A percentile compares a stretch with the other conserved stretches of the same genome.
Conservation (phyloP, 805 yeast genomes). For the Wickerhamiella australiensis region DNA sequence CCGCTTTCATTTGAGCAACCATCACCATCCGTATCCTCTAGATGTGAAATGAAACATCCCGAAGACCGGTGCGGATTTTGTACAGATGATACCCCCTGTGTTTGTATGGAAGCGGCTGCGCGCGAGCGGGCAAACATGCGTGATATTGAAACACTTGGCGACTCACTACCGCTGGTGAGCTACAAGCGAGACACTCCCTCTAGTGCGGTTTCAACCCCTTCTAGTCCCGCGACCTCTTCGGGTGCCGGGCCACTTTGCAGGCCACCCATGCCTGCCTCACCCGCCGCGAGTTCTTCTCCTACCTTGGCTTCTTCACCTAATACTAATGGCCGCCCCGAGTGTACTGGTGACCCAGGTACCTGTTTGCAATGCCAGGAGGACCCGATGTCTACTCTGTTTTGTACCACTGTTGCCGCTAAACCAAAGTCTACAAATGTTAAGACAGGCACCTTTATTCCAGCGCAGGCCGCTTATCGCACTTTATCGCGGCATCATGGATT, state of each 20-base stretch:
- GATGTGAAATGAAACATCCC: slow-evolving; percentile 15
- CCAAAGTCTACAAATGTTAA: slow-evolving; percentile 17
- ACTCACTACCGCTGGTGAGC: background rate
- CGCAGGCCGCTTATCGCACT: slow-evolving; percentile 82
- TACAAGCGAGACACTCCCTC: slow-evolving; percentile 21
- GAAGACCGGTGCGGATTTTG: slow-evolving; percentile 84
- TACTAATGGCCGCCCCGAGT: slow-evolving; percentile 29
- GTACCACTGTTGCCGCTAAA: slow-evolving; percentile 64
- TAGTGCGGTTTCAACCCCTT: background rate
- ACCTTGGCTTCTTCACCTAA: no score
- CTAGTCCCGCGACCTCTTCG: background rate
- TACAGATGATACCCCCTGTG: slow-evolving; percentile 82
- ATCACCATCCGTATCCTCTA: slow-evolving; percentile 12
- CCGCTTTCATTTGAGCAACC: background rate
- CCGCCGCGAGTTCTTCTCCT: background rate
- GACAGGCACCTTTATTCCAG: slow-evolving; percentile 52
- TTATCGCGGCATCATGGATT: slow-evolving; percentile 72
- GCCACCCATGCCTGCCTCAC: background rate
- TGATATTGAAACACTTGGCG: slow-evolving; percentile 22
- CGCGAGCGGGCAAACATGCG: slow-evolving; percentile 30
- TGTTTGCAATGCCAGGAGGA: slow-evolving; percentile 73
- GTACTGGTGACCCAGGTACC: slow-evolving; percentile 83
- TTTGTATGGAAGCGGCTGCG: slow-evolving; percentile 65
- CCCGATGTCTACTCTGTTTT: slow-evolving; percentile 79
- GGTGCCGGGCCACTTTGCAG: background rate